Percentiles rank a stretch among this genome's conserved stretches.
These are phyloP conservation scores for Corymbia calophylla DNA, from an alignment of 441 rosid genomes.

Conservation along the genomic window DNA sequence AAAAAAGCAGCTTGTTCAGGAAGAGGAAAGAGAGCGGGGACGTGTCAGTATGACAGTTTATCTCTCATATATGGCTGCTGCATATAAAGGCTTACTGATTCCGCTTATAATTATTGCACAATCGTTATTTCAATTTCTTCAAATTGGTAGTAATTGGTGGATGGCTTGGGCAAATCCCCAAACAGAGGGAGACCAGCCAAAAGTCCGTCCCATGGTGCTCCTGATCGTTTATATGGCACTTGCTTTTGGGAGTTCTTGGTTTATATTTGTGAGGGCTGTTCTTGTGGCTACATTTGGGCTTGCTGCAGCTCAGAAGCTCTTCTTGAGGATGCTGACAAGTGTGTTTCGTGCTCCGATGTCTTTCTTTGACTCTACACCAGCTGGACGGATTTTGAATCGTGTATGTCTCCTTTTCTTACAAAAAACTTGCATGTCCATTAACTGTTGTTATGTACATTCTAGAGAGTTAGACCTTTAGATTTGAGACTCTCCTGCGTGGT, in stretches of 20 bases:
- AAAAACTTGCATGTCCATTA: neutral
- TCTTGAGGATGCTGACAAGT: conserved; percentile 88
- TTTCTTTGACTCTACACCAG: conserved; percentile 98
- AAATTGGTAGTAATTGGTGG: conserved; percentile 99
- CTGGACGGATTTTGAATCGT: conserved; percentile 95
- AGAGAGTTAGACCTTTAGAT: neutral
- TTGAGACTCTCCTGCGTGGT: neutral
- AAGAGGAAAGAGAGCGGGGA: conserved; percentile 98
- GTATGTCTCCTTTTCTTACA: conserved; percentile 36
- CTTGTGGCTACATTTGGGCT: conserved; percentile 98
- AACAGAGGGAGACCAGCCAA: conserved; percentile 86
- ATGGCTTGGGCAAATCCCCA: conserved; percentile 99
- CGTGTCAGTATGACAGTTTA: conserved; percentile 96
- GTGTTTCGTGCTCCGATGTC: conserved; percentile 98
- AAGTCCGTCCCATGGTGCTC: conserved; percentile 77
- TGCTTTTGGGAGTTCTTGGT: conserved; percentile 98
- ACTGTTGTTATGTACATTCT: neutral
- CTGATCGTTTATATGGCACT: conserved; percentile 89
- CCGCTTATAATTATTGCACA: conserved; percentile 92
- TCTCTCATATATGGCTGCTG: conserved; percentile 97
- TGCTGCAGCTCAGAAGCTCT: conserved; percentile 95
- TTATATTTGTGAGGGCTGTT: conserved; percentile 94
- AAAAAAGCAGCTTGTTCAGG: conserved; percentile 96
- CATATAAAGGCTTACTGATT: conserved; percentile 85
- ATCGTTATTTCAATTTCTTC: conserved; percentile 89